A percentile compares a stretch with the other conserved stretches of the same genome.
phyloP scores from a whole-genome alignment of 176 grass and related monocot genomes.

The Typha latifolia region DNA sequence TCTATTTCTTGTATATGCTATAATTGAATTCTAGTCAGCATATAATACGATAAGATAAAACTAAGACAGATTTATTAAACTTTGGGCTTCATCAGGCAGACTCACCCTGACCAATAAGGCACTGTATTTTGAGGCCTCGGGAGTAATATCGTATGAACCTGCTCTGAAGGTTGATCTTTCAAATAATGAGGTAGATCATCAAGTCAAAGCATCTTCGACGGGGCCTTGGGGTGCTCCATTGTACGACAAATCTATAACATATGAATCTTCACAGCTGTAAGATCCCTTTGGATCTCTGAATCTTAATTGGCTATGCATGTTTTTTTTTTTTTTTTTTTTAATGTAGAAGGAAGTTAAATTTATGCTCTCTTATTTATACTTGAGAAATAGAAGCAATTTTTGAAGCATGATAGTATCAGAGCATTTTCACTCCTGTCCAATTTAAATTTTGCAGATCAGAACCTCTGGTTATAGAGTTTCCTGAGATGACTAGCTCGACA shows the following conservation, averaged over 20 bases:
- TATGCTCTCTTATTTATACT: not conserved
- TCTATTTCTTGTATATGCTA: slow-evolving; percentile 6
- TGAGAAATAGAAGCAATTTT: not conserved
- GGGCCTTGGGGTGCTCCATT: slow-evolving; percentile 85
- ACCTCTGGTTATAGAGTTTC: slow-evolving; percentile 76
- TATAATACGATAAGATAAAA: too few relatives aligned
- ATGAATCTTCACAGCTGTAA: slow-evolving; percentile 54
- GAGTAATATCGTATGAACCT: slow-evolving; percentile 53
- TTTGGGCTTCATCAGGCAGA: slow-evolving; percentile 34
- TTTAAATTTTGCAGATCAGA: slow-evolving; percentile 49
- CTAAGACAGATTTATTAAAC: too few relatives aligned
- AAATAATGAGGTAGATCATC: slow-evolving; percentile 38
- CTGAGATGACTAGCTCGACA: slow-evolving; percentile 81
- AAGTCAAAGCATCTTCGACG: slow-evolving; percentile 66
- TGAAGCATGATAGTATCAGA: not conserved
- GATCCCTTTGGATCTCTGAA: not conserved
- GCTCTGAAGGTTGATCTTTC: slow-evolving; percentile 68
- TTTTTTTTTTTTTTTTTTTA: not conserved
- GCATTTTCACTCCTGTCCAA: too few relatives aligned
- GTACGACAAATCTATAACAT: slow-evolving; percentile 82
- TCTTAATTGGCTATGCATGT: not conserved
- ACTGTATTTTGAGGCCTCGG: slow-evolving; percentile 74
- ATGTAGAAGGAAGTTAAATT: not conserved
- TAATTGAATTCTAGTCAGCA: not conserved
- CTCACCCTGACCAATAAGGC: slow-evolving; percentile 76